phyloP scores from a whole-genome alignment of 345 rosid genomes.

The Noccaea caerulescens region DNA sequence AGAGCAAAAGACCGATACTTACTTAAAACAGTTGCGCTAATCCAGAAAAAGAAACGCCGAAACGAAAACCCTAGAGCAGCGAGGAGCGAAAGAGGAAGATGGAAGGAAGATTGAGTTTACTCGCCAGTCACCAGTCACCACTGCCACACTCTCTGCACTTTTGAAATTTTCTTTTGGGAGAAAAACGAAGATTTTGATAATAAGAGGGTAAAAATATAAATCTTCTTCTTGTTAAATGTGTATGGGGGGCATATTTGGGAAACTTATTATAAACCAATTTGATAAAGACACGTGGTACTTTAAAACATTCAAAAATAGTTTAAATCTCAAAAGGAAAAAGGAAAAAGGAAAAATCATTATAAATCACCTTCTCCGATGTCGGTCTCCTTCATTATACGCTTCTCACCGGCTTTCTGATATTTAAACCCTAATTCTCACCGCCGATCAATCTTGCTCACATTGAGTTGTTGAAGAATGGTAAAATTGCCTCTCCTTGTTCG shows the following conservation, averaged over 20 bases:
- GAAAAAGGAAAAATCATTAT: not conserved
- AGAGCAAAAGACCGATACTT: conserved; percentile 4
- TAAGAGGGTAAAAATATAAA: not conserved
- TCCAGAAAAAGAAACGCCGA: not conserved
- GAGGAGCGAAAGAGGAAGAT: not conserved
- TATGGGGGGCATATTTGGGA: too few species aligned
- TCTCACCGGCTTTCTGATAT: conserved; percentile 6
- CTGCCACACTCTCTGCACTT: not conserved
- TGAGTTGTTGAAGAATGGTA: conserved; percentile 26
- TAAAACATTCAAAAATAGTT: not conserved
- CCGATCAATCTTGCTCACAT: not conserved
- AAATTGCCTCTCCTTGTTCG: not conserved
- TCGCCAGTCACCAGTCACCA: not conserved
- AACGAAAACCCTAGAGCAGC: conserved; percentile 9
- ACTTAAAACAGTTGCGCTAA: not conserved
- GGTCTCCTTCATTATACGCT: conserved; percentile 6
- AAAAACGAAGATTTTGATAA: not conserved
- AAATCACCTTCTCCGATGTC: conserved; percentile 9
- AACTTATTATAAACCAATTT: not conserved
- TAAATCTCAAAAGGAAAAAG: not conserved
- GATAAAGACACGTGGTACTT: not conserved
- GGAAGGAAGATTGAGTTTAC: conserved; percentile 3
- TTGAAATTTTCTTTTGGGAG: not conserved
- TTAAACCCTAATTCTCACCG: conserved; percentile 20
- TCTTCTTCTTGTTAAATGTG: too few species aligned